Conservation (phyloP, 2,329 filamentous ascomycete genomes). For the Ceratocystis diversiconidia region DNA sequence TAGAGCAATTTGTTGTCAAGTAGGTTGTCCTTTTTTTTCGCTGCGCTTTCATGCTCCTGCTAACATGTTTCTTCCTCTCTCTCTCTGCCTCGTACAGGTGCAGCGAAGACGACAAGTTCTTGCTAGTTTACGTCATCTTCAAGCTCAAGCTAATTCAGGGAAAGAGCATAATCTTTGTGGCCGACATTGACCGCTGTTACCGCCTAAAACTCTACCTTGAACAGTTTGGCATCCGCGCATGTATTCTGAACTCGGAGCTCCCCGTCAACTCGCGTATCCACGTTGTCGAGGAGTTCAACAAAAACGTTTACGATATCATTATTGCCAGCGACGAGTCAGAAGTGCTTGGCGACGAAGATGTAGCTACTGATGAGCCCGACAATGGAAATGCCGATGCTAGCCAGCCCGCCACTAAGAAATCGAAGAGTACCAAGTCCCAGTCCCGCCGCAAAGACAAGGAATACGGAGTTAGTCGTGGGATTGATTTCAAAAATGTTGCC, state of each 20-base stretch:
- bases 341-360: constrained; percentile 53
- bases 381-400: constrained; percentile 24
- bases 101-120: constrained; percentile 93
- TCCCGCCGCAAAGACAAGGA: constrained; percentile 59
- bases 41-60: background rate
- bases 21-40: constrained; percentile 23
- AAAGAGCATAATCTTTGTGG: constrained; percentile 61
- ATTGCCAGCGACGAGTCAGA: constrained; percentile 91
- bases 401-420: constrained; percentile 22
- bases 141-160: constrained; percentile 77
- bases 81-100: constrained; percentile 34
- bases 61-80: constrained; percentile 22
- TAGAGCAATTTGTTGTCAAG: constrained; percentile 80
- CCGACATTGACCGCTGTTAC: constrained; percentile 77
- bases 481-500: constrained; percentile 91
- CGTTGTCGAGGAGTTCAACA: constrained; percentile 94
- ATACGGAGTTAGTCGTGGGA: constrained; percentile 87
- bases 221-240: constrained; percentile 89
- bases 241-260: constrained; percentile 84
- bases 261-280: constrained; percentile 88
- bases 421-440: constrained; percentile 27
- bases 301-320: constrained; percentile 91
- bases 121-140: constrained; percentile 48
- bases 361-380: constrained; percentile 25
- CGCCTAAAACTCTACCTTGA: constrained; percentile 88